Evolutionary conservation across 306 rosid species (phyloP), one percentile per base, ranked within the genome.

Genomic region (Acmispon strigosus): DNA sequence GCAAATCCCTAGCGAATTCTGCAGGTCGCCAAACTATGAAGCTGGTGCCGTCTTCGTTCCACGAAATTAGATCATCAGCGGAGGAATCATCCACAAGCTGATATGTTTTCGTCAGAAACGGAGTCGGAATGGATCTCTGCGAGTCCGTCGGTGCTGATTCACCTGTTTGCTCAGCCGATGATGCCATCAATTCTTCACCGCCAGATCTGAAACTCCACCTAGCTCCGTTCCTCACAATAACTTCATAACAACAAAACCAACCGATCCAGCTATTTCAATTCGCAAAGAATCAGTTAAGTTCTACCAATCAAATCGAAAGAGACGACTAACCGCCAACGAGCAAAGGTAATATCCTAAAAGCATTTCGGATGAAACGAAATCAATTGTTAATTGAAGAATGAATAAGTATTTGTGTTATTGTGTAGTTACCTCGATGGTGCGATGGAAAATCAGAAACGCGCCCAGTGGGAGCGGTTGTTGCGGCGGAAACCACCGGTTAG

Each of bases 1-100:
- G 97, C 82, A 94, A 87, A 89, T 94, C 99, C 54, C 99, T 84
- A 44, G 99, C 99, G 67, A 94, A 94, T 64, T 94, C 99, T 5
- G 97, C 99, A 0, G 99, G 95, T 64, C 88, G 79, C 99, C 96
- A 89, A 54, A 94, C 99, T 3, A 94, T 84, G 84, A 94, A 94
- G 58, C 83, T 76, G 0, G 90, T 83, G 47, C 99, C 99, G 12
- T 89, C 92, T 39, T 91, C 95, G 69, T 90, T 91, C 99, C 99
- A 94, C 4, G 99, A 89, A 68, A 94, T 83, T 56, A 94, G 75
- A 57, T 91, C 97, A 62, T 94, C 91, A 0, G 85, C 84, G 11
- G 88, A 77, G 49, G 92, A 91, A 81, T 94, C 97, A 34, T 87
- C 99, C 0, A 94, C 99, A 0, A 94, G 87, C 54, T 94, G 96